These are phyloP conservation scores for Nephelium lappaceum DNA, from an alignment of 345 rosid species.

Conservation along the genomic window DNA sequence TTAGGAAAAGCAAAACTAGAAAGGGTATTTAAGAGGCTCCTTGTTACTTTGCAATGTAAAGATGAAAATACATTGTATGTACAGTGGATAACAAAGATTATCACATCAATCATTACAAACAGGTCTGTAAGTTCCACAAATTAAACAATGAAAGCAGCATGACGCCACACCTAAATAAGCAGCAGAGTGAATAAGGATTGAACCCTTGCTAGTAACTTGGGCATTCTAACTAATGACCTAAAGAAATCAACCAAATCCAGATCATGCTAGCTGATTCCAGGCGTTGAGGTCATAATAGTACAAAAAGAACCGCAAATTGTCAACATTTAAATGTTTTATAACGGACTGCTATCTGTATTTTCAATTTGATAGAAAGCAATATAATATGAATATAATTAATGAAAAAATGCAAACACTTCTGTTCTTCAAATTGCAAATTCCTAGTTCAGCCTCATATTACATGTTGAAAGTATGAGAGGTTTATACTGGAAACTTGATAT, in stretches of 20 bases:
- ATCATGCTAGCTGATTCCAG: not conserved
- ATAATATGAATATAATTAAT: too few species aligned
- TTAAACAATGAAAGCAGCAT: not conserved
- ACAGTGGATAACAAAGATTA: not conserved
- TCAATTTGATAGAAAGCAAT: not conserved
- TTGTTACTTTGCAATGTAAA: not conserved
- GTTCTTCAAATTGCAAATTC: not conserved
- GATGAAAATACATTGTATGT: not conserved
- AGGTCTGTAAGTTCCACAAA: not conserved
- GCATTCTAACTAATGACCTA: not conserved
- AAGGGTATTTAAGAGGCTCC: not conserved
- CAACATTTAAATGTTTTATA: not conserved
- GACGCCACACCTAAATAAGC: not conserved
- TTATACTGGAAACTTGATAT: not conserved
- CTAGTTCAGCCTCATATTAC: constrained; percentile 5
- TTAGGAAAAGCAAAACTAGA: constrained; percentile 4
- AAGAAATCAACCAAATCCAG: not conserved
- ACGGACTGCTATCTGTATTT: not conserved
- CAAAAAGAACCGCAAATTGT: not conserved
- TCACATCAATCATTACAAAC: not conserved
- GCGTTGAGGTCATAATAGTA: not conserved
- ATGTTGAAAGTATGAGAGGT: not conserved
- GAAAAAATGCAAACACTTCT: not conserved
- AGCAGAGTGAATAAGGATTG: not conserved
- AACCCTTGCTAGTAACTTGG: not conserved